Conservation (phyloP, 2,329 filamentous ascomycete species). For the Whalleya microplaca region DNA sequence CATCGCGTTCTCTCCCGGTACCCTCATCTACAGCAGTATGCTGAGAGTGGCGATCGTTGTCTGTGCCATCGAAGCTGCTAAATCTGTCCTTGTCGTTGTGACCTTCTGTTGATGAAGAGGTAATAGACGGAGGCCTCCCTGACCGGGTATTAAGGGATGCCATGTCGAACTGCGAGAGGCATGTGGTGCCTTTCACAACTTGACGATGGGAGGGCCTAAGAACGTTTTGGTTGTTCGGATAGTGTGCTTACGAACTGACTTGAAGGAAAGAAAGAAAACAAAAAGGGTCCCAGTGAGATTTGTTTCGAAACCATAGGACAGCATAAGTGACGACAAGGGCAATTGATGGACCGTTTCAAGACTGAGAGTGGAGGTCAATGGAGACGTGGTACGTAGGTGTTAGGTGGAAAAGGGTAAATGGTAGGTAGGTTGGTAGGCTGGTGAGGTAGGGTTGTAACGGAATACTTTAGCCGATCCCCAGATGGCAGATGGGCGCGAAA, state of each 20-base stretch:
- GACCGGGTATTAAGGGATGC: constrained; percentile 24
- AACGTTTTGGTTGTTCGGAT: background rate
- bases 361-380: background rate
- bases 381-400: background rate
- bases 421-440: too few relatives aligned
- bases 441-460: background rate
- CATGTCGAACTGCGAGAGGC: constrained; percentile 24
- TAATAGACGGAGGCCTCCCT: constrained; percentile 30
- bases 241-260: background rate
- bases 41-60: constrained; percentile 37
- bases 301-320: background rate
- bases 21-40: constrained; percentile 41
- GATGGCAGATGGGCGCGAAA: background rate
- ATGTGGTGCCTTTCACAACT: constrained; percentile 2
- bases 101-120: constrained; percentile 41
- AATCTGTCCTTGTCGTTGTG: constrained; percentile 40
- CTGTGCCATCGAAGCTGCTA: constrained; percentile 34
- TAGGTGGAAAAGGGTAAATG: too few relatives aligned
- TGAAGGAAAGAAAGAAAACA: background rate
- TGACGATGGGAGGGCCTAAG: too few relatives aligned
- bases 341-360: background rate
- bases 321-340: background rate
- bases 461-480: background rate
- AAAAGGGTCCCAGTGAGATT: background rate
- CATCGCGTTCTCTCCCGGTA: constrained; percentile 41